Base-by-base conservation (phyloP, 2,329 filamentous ascomycete species). In the Lecanoromycetidae sp. region DNA sequence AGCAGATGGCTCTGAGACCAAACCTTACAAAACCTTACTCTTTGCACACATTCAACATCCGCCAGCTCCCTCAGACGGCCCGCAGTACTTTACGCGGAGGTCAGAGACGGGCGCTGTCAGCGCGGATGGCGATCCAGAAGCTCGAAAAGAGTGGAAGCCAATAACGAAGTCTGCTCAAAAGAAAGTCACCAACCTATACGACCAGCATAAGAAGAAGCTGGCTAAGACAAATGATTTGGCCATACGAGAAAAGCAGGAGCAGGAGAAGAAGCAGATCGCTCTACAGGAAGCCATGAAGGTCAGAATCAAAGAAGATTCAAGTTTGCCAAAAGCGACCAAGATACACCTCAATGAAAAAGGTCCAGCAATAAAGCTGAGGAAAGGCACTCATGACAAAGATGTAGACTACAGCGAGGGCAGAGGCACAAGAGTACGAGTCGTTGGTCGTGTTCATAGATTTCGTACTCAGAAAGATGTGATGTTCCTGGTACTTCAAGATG, bases 271-370 rank as follows among this genome's bases (percentile, higher is more conserved):
- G 45, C 71, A 80, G 53, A 75, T 77, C 61, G 71, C 85, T 26
- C 71, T 93, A 26, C 86, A 93, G 61, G 84, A 88, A 56, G 84
- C 85, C 29, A 88, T 87, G 72, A 84, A 85, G 66, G 74, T 90
- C 53, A 67, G 81, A 49, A 69, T 83, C 51, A 71, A 69, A 56
- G 82, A 91, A 65, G 83, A 91, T 58, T 56, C 69, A 39, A 80
- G 78, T 48, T 73, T 95, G 49, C 85, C 87, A 29, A 72, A 79
- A 62, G 78, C 87, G 1, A 68, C 81, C 57, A 79, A 76, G 62
- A 87, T 95, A 65, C 81, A 77, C 65, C 77, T 94, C 56, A 78
- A 80, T 58, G 76, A 82, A 58, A 84, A 78, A 61, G 74, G 81
- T 60, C 68, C 81, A 25, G 70, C 69, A 47, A 66, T 73, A 46